phyloP scores from a whole-genome alignment of 192 early-diverging fungal species.

The Podila horticola region DNA sequence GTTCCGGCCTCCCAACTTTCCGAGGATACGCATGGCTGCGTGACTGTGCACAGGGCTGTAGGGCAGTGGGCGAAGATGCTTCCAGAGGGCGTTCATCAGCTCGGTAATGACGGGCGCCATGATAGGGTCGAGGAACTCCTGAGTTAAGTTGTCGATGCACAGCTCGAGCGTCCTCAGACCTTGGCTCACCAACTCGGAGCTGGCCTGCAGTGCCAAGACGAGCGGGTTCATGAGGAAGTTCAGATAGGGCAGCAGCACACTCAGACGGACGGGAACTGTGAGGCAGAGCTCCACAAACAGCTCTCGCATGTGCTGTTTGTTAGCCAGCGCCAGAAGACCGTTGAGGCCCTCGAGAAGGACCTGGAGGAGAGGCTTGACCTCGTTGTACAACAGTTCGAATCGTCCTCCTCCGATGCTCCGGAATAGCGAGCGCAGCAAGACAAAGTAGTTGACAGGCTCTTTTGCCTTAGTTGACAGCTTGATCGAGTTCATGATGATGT shows the following conservation, averaged over 20 bases:
- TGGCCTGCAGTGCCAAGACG: conserved; percentile 90
- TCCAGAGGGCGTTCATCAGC: conserved; percentile 94
- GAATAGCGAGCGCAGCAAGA: conserved; percentile 90
- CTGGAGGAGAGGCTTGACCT: conserved; percentile 93
- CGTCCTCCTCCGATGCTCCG: conserved; percentile 97
- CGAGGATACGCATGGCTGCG: conserved; percentile 91
- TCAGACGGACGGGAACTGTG: conserved; percentile 95
- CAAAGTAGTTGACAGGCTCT: conserved; percentile 92
- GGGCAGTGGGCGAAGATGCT: conserved; percentile 87
- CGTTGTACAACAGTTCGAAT: conserved; percentile 95
- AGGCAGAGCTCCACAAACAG: conserved; percentile 98
- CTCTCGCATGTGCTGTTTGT: conserved; percentile 88
- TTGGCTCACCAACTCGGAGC: conserved; percentile 95
- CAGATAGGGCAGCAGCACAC: conserved; percentile 92
- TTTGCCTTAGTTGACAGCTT: conserved; percentile 85
- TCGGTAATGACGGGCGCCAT: conserved; percentile 94
- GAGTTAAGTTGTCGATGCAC: conserved; percentile 97
- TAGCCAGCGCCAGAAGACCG: conserved; percentile 77
- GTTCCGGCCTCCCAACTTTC: conserved; percentile 98
- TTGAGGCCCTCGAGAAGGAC: conserved; percentile 94
- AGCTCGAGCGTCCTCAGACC: conserved; percentile 96
- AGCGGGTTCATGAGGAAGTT: conserved; percentile 96
- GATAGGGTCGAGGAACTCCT: conserved; percentile 97
- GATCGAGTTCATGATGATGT: conserved; percentile 90
- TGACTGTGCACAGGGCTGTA: conserved; percentile 87